Percentiles rank a stretch among this genome's conserved stretches.
phyloP scores from a whole-genome alignment of 345 rosid genomes.

The Moringa oleifera region DNA sequence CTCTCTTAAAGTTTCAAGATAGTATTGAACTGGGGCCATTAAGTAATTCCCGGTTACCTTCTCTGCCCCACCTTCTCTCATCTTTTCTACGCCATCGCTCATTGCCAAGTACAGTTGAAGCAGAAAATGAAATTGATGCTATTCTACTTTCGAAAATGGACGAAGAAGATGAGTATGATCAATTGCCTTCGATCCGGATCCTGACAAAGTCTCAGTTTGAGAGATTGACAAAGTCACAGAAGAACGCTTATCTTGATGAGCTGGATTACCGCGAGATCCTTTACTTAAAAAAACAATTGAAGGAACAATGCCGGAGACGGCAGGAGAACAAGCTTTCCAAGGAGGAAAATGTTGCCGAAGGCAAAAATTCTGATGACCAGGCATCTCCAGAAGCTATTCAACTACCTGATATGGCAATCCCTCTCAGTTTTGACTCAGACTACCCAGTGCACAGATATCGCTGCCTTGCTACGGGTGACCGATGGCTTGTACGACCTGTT shows the following conservation, averaged over 20 bases:
- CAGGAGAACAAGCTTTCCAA: slow-evolving; percentile 38
- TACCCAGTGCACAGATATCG: slow-evolving; percentile 64
- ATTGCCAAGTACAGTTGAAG: slow-evolving; percentile 39
- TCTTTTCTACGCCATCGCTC: slow-evolving; percentile 58
- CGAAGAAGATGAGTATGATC: slow-evolving; percentile 81
- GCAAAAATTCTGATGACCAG: slow-evolving; percentile 24
- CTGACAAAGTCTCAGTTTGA: slow-evolving; percentile 71
- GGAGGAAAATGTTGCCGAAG: slow-evolving; percentile 29
- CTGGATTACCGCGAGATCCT: slow-evolving; percentile 84
- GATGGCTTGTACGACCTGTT: slow-evolving; percentile 73
- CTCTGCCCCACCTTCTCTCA: slow-evolving; percentile 90
- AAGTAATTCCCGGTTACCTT: slow-evolving; percentile 48
- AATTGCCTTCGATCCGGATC: slow-evolving; percentile 77
- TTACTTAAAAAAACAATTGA: slow-evolving; percentile 76
- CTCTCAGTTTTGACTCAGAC: slow-evolving; percentile 74
- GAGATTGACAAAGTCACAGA: slow-evolving; percentile 63
- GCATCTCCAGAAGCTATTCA: slow-evolving; percentile 45
- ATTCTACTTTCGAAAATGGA: slow-evolving; percentile 43
- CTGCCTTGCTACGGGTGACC: slow-evolving; percentile 47
- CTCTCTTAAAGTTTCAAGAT: slow-evolving; percentile 52
- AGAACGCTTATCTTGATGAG: slow-evolving; percentile 80
- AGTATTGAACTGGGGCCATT: slow-evolving; percentile 61
- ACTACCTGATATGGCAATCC: slow-evolving; percentile 79
- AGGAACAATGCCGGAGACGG: slow-evolving; percentile 51
- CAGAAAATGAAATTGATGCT: slow-evolving; percentile 45